Conservation (phyloP, 2,329 filamentous ascomycete species). For the Scedosporium boydii region DNA sequence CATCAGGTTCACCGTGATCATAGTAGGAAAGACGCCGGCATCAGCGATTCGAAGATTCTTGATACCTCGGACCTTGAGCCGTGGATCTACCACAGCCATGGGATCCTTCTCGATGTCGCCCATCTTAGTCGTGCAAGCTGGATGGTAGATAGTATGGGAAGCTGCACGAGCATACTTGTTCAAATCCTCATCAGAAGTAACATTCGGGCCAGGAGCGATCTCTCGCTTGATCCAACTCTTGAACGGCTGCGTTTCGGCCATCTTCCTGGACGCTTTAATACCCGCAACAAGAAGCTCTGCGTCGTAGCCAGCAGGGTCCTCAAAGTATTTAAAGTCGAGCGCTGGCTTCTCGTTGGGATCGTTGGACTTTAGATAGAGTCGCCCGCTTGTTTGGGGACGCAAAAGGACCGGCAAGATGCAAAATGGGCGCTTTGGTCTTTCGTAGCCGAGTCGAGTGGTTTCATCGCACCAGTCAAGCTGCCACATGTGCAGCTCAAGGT, state of each 20-base stretch:
- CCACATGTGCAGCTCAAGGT: conserved; percentile 96
- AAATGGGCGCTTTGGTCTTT: conserved; percentile 66
- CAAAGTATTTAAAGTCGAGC: conserved; percentile 84
- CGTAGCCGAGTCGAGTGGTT: conserved; percentile 69
- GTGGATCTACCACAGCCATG: conserved; percentile 69
- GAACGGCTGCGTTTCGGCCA: conserved; percentile 69
- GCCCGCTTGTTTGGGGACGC: conserved; percentile 67
- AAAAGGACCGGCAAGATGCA: conserved; percentile 93
- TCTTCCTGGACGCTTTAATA: conserved; percentile 65
- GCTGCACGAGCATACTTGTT: conserved; percentile 72
- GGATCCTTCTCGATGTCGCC: conserved; percentile 60
- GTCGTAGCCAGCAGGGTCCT: conserved; percentile 76
- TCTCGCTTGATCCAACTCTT: conserved; percentile 75
- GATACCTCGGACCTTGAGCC: conserved; percentile 63
- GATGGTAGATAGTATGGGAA: conserved; percentile 86
- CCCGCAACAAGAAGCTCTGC: conserved; percentile 72
- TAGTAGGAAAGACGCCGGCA: conserved; percentile 80
- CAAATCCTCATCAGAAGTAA: conserved; percentile 71
- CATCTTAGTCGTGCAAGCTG: conserved; percentile 86
- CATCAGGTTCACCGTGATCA: conserved; percentile 85
- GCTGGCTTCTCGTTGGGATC: conserved; percentile 72
- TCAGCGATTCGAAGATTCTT: conserved; percentile 72
- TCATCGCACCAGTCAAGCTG: conserved; percentile 89
- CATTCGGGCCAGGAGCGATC: conserved; percentile 64
- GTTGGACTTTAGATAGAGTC: conserved; percentile 65